Percentiles rank a stretch among this genome's conserved stretches.
These are phyloP conservation scores for Fusarium oligoseptatum DNA, from an alignment of 2,329 filamentous ascomycete species.

Conservation along the genomic window DNA sequence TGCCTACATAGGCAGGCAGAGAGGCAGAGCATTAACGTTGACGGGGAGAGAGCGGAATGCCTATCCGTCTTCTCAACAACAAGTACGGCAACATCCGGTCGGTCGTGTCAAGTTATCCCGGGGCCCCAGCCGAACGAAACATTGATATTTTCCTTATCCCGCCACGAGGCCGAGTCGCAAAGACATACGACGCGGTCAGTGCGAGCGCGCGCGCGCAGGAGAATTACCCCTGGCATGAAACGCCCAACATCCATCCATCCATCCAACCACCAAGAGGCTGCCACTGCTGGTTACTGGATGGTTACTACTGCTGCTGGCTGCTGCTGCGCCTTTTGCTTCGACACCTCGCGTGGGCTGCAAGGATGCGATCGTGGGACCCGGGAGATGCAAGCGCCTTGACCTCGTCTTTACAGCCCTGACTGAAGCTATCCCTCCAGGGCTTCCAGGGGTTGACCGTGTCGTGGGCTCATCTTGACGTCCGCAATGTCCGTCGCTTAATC, in stretches of 20 bases:
- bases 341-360: conserved; percentile 35
- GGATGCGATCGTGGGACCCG: conserved; percentile 37
- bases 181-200: conserved; percentile 9
- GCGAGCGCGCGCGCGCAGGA: neutral
- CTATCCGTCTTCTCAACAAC: neutral
- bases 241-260: neutral
- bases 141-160: conserved; percentile 1
- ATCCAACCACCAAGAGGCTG: neutral
- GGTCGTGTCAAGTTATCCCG: neutral
- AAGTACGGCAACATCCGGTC: conserved; percentile 2
- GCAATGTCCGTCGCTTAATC: conserved; percentile 29
- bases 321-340: neutral
- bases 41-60: neutral
- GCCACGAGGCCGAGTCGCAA: neutral
- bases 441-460: conserved; percentile 33
- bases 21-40: neutral
- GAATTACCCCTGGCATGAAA: conserved; percentile 6
- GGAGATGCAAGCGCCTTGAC: conserved; percentile 20
- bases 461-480: conserved; percentile 44
- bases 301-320: neutral
- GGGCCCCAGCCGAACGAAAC: neutral
- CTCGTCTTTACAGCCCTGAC: conserved; percentile 9
- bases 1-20: neutral
- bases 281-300: neutral
- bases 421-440: neutral